A percentile compares a stretch with the other conserved stretches of the same genome.
phyloP scores from a whole-genome alignment of 805 yeast genomes.

The Naumovozyma dairenensis region DNA sequence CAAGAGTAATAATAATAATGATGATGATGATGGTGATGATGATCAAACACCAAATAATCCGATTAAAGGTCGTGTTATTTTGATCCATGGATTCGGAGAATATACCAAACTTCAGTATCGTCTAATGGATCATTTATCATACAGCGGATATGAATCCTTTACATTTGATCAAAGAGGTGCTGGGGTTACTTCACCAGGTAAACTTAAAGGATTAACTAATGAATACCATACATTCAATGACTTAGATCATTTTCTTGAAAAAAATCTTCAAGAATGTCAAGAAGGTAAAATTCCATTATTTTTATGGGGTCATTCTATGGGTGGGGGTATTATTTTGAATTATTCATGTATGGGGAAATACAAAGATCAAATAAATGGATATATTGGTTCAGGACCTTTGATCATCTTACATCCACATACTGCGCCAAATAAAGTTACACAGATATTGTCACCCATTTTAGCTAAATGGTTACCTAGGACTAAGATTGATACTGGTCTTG shows the following conservation, averaged over 20 bases:
- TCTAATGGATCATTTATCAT: constrained; percentile 42
- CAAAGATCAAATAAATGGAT: constrained; percentile 37
- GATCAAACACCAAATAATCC: neutral
- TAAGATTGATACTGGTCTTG: constrained; percentile 45
- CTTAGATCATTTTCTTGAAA: constrained; percentile 40
- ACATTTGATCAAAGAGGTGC: constrained; percentile 72
- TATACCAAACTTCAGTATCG: constrained; percentile 40
- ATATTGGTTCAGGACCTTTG: constrained; percentile 50
- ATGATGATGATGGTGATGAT: neutral
- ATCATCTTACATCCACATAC: constrained; percentile 49
- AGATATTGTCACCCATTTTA: constrained; percentile 33
- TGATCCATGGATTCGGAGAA: constrained; percentile 69
- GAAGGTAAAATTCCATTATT: constrained; percentile 28
- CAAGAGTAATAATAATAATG: too few relatives aligned
- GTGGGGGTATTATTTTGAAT: constrained; percentile 62
- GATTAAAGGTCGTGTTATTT: constrained; percentile 43
- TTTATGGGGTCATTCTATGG: constrained; percentile 71
- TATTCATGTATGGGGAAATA: constrained; percentile 50
- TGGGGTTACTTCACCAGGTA: constrained; percentile 52
- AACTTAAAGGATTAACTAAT: constrained; percentile 44
- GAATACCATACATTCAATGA: constrained; percentile 50
- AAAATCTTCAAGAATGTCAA: constrained; percentile 16
- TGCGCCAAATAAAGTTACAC: constrained; percentile 39
- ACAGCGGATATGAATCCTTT: constrained; percentile 52
- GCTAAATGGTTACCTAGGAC: constrained; percentile 38